A percentile compares a stretch with the other conserved stretches of the same genome.
Conservation (phyloP, 2,329 filamentous ascomycete species). For the Fusarium albosuccineum region DNA sequence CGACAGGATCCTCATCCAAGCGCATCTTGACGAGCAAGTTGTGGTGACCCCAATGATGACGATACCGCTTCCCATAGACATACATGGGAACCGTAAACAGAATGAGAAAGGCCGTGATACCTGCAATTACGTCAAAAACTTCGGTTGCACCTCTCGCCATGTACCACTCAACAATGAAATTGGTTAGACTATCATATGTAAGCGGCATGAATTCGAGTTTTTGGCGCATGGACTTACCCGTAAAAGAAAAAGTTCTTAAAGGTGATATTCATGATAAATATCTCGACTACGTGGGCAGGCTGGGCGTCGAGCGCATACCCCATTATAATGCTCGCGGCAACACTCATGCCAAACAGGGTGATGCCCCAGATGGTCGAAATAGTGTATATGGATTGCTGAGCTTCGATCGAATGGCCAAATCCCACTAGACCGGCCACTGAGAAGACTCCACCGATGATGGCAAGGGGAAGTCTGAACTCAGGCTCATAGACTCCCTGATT, state of each 20-base stretch:
- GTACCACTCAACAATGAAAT: constrained; percentile 12
- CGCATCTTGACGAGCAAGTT: not conserved
- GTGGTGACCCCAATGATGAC: constrained; percentile 5
- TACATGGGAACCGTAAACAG: constrained; percentile 11
- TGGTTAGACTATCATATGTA: not conserved
- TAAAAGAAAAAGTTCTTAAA: constrained; percentile 27
- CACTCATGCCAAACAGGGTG: constrained; percentile 18
- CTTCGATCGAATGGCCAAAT: constrained; percentile 10
- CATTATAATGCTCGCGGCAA: constrained; percentile 1
- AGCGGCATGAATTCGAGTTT: not conserved
- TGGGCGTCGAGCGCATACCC: constrained; percentile 19
- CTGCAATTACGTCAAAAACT: constrained; percentile 5
- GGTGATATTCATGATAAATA: constrained; percentile 26
- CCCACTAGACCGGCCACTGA: constrained; percentile 10
- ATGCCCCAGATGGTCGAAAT: constrained; percentile 17
- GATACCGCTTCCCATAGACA: constrained; percentile 12
- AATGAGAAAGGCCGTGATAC: constrained; percentile 7
- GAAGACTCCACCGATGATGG: constrained; percentile 1
- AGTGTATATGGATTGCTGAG: constrained; percentile 4
- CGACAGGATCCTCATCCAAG: constrained; percentile 3
- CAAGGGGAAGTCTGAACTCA: constrained; percentile 16
- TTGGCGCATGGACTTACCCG: constrained; percentile 9
- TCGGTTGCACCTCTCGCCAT: not conserved
- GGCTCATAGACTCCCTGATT: constrained; percentile 26
- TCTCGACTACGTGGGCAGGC: constrained; percentile 13